These are phyloP conservation scores for Debaryomycetaceae sp. DNA, from an alignment of 1,139 yeast species.

Conservation along the genomic window DNA sequence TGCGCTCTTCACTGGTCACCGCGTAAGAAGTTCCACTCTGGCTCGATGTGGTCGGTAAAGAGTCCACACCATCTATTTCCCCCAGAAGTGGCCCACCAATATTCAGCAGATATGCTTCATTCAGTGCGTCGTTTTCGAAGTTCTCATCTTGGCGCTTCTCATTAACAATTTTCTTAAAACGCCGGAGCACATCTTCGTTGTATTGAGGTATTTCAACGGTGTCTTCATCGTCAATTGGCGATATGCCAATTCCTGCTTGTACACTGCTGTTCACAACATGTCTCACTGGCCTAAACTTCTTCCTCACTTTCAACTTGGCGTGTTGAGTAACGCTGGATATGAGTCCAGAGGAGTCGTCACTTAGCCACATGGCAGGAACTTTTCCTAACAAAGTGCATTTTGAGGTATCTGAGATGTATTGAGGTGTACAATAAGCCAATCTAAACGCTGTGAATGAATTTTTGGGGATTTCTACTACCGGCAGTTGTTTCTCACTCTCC, in stretches of 20 bases:
- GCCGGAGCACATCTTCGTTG: not conserved
- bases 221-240: not conserved
- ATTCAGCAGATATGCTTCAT: not conserved
- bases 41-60: no score
- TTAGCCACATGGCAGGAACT: conserved; percentile 62
- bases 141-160: not conserved
- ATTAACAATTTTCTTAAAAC: not conserved
- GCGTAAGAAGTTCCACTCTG: no score
- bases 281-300: conserved; percentile 12
- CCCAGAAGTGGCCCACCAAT: not conserved
- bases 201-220: not conserved
- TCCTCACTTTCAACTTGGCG: conserved; percentile 14
- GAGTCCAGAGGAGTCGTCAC: conserved; percentile 21
- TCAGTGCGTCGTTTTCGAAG: not conserved
- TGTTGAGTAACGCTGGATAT: conserved; percentile 10
- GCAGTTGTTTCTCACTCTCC: not conserved
- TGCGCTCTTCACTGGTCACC: no score
- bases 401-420: conserved; percentile 48
- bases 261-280: conserved; percentile 12
- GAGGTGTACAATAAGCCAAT: conserved; percentile 50
- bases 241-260: conserved; percentile 5
- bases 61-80: not conserved
- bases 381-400: conserved; percentile 58
- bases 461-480: conserved; percentile 7
- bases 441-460: conserved; percentile 38